A percentile compares a stretch with the other conserved stretches of the same genome.
phyloP scores from a whole-genome alignment of 2,329 filamentous ascomycete genomes.

The Raffaelea deltoideospora region DNA sequence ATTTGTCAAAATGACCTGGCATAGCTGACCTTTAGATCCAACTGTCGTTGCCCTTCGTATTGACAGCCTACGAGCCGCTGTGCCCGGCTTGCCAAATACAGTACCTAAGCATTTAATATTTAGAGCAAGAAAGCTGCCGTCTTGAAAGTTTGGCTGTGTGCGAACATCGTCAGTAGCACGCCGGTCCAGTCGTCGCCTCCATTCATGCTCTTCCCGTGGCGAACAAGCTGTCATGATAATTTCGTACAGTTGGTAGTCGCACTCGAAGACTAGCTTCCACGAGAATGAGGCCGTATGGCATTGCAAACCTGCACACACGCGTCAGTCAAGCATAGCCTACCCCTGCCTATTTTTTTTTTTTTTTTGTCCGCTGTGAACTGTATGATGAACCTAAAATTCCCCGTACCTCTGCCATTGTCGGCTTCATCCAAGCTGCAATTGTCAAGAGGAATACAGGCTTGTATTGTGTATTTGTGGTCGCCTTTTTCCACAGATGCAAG shows the following conservation, averaged over 20 bases:
- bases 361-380: background rate
- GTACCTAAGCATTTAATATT: slow-evolving; percentile 61
- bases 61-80: slow-evolving; percentile 53
- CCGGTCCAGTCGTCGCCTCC: slow-evolving; percentile 53
- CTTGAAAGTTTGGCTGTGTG: slow-evolving; percentile 26
- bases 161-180: slow-evolving; percentile 32
- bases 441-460: slow-evolving; percentile 56
- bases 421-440: slow-evolving; percentile 53
- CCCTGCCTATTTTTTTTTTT: no score
- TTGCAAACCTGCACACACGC: slow-evolving; percentile 52
- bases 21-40: slow-evolving; percentile 49
- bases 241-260: slow-evolving; percentile 63
- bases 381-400: background rate
- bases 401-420: slow-evolving; percentile 58
- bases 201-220: slow-evolving; percentile 61
- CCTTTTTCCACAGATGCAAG: slow-evolving; percentile 53
- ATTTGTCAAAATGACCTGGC: slow-evolving; percentile 75
- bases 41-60: slow-evolving; percentile 67
- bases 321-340: no score
- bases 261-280: slow-evolving; percentile 83
- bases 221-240: slow-evolving; percentile 79
- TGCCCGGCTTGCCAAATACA: slow-evolving; percentile 57
- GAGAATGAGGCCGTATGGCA: slow-evolving; percentile 76
- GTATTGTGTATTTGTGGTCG: slow-evolving; percentile 55
- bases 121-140: slow-evolving; percentile 50